Evolutionary conservation across 2,329 filamentous ascomycete species (phyloP), one percentile per base, ranked within the genome.

Genomic region (Amylocarpus encephaloides): DNA sequence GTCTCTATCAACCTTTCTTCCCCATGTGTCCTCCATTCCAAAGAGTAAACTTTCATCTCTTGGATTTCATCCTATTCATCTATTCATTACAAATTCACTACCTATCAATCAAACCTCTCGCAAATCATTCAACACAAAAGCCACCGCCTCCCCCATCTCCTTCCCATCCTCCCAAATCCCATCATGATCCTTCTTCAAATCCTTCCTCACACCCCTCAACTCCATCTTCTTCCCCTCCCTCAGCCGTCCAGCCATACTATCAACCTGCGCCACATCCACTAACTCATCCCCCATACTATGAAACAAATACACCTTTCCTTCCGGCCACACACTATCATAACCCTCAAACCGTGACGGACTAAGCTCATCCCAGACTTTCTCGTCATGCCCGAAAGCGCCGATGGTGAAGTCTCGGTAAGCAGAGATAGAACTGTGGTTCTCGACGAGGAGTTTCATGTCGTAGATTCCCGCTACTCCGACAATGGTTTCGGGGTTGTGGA

Each of bases 401-500:
- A 35, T 47, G 10, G 57, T 40, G 19, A 61, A 61, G 1, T 53
- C 50, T 6, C 55, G 50, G 33, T 61, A 62, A n/a, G 46, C 52
- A 13, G 57, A 50, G 35, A 56, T 48, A 3, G 46, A 9, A 6
- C 6, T 16, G 33, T 60, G 43, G 5, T 33, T 55, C 2, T 61
- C 56, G 15, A 54, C 46, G 1, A 61, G 51, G 5, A 59, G 26
- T 13, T 34, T 48, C 18, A 89, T 66, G 60, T 85, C 78, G 65
- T 87, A 88, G 18, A 89, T 79, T 1, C 85, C 85, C 49, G 78
- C 77, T 16, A 86, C 67, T 32, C 81, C 76, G 2, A 86, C 63
- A 13, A 86, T 66, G 2, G 75, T 77, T 1, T 68, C 62, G 0
- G 80, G 81, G 64, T 51, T 48, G 9, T 33, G 13, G 18, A 16